Base-by-base conservation (phyloP, 1,284 basidiomycete species). In the Austroboletus rostrupii region DNA sequence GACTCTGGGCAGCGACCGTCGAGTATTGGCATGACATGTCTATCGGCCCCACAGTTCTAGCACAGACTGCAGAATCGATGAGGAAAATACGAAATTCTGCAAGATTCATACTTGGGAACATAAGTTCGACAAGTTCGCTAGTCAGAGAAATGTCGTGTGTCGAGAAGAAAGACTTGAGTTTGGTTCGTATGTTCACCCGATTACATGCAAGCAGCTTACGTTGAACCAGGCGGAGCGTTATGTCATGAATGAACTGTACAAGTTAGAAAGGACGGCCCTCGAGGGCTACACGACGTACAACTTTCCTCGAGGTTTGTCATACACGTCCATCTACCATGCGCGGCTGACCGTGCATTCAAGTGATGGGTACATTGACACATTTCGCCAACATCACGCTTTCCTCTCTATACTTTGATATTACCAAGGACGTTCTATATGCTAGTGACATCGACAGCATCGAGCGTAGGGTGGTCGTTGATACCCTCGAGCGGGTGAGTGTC, bases 1-100 rank as follows among this genome's bases (percentile, higher is more conserved):
- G 97, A 6, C 73, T 97, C 14, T 99, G 97, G 96, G 90, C 82
- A 4, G 93, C 93, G 1, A 89, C 90, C 0, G 87, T 92, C 19
- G 95, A 98, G 60, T 97, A 92, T 61, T 89, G 90, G 61, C 81
- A 81, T 28, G 96, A 99, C 66, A 89, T 90, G 65, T 82, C 90
- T 1, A 87, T 99, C 47, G 90, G 95, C 0, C 81, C 84, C 0
- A 83, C 79, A 1, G 83, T 92, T 16, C 78, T 99, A 35, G 73
- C 81, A 5, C 89, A 94, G 62, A 82, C 87, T 4, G 79, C 81
- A 2, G 91, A 96, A 60, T 81, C 82, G 0, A 72, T 94, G 60
- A 79, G 92, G 43, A 97, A 93, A 70, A 81, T 98, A 37, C 79
- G 96, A 29, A 97, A 95, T 64, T 85, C 92, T 9, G 80, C 87